These are phyloP conservation scores for Epichloe sylvatica DNA, from an alignment of 2,329 filamentous ascomycete genomes.

Conservation along the genomic window DNA sequence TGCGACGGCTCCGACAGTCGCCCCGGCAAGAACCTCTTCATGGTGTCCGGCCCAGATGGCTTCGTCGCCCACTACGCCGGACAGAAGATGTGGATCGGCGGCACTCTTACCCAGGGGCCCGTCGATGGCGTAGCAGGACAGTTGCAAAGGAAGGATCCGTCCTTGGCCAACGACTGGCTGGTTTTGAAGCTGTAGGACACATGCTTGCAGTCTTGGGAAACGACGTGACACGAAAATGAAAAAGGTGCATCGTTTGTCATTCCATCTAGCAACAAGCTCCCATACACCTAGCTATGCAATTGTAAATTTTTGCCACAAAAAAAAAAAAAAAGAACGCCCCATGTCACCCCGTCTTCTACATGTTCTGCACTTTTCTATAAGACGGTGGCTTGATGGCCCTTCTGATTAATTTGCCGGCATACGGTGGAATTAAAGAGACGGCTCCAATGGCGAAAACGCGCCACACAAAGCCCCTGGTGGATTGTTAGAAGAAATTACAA, in stretches of 20 bases:
- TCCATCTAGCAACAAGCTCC: neutral
- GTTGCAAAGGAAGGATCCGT: slow-evolving; percentile 35
- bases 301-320: neutral
- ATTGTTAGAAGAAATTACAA: slow-evolving; percentile 8
- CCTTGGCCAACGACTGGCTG: slow-evolving; percentile 30
- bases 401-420: slow-evolving; percentile 71
- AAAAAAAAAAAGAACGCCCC: slow-evolving; percentile 3
- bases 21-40: slow-evolving; percentile 49
- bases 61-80: slow-evolving; percentile 75
- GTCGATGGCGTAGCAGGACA: slow-evolving; percentile 53
- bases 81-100: slow-evolving; percentile 58
- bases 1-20: slow-evolving; percentile 12
- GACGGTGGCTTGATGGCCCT: slow-evolving; percentile 80
- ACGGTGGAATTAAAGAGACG: slow-evolving; percentile 74
- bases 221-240: neutral
- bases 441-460: slow-evolving; percentile 66
- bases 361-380: slow-evolving; percentile 80
- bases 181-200: slow-evolving; percentile 34
- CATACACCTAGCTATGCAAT: neutral
- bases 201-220: neutral
- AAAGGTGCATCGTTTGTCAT: neutral
- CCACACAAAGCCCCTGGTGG: slow-evolving; percentile 67
- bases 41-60: slow-evolving; percentile 82
- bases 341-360: slow-evolving; percentile 24
- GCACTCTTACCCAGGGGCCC: slow-evolving; percentile 60